phyloP scores from a whole-genome alignment of 352 stramenopile genomes.

The Salisapilia sapeloensis region DNA sequence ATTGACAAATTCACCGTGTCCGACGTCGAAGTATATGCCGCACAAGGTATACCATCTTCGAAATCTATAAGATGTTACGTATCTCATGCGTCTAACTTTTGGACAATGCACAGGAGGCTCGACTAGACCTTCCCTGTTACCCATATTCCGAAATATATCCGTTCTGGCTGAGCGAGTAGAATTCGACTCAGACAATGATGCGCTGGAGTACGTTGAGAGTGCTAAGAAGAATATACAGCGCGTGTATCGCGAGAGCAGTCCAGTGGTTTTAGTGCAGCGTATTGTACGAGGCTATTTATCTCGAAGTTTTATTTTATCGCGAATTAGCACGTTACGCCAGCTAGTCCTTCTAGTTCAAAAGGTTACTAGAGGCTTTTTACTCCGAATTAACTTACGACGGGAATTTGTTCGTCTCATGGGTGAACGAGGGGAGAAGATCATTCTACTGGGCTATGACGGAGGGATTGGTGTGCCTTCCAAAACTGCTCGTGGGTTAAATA shows the following conservation, averaged over 20 bases:
- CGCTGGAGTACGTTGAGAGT: conserved; percentile 14
- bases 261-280: conserved; percentile 15
- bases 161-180: too few relatives aligned
- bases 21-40: conserved; percentile 44
- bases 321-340: conserved; percentile 18
- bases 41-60: too few relatives aligned
- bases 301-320: conserved; percentile 14
- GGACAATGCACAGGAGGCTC: too few relatives aligned
- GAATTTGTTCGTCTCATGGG: conserved; percentile 34
- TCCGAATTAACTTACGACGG: conserved; percentile 19
- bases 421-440: conserved; percentile 17
- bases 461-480: conserved; percentile 9
- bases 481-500: conserved; percentile 23
- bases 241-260: conserved; percentile 25
- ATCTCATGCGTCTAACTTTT: too few relatives aligned
- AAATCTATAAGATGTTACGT: too few relatives aligned
- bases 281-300: conserved; percentile 33
- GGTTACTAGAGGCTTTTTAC: conserved; percentile 36
- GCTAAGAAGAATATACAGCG: conserved; percentile 10
- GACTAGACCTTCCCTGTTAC: too few relatives aligned
- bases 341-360: conserved; percentile 38
- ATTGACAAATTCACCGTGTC: conserved; percentile 46
- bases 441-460: conserved; percentile 20
- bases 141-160: too few relatives aligned
- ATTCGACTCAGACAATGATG: conserved; percentile 23